Evolutionary conservation across 1,284 basidiomycete species (phyloP).

Genomic region (Cryptococcus sp.): DNA sequence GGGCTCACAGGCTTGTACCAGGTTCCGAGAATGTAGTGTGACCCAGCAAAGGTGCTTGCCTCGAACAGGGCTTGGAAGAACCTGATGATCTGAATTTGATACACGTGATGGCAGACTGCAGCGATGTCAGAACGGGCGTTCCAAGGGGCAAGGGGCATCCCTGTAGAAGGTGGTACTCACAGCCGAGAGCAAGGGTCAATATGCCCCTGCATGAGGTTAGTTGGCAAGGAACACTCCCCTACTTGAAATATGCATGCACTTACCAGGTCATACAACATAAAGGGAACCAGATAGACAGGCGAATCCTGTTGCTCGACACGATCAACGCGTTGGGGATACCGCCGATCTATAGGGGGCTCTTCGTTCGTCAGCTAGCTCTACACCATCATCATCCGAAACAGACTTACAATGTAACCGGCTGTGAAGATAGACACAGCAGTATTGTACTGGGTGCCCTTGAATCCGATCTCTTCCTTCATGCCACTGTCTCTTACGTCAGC

Average conservation of each 20-base stretch:
- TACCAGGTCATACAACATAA: slow-evolving; percentile 18
- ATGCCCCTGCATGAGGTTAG: slow-evolving; percentile 22
- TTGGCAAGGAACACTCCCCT: no score
- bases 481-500: no score
- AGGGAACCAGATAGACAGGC: slow-evolving; percentile 34
- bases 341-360: slow-evolving; percentile 12
- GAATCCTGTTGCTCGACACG: slow-evolving; percentile 29
- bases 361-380: no score
- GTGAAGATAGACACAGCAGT: slow-evolving; percentile 30
- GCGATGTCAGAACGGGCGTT: background rate
- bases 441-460: slow-evolving; percentile 24
- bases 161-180: slow-evolving; percentile 5
- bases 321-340: slow-evolving; percentile 30
- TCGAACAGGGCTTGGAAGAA: slow-evolving; percentile 33
- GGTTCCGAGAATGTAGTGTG: slow-evolving; percentile 38
- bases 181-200: slow-evolving; percentile 22
- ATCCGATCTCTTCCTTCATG: no score
- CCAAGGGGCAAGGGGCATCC: no score
- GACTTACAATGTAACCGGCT: slow-evolving; percentile 28
- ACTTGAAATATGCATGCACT: no score
- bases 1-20: slow-evolving; percentile 31
- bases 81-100: slow-evolving; percentile 30
- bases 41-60: slow-evolving; percentile 28
- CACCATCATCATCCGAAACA: no score
- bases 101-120: slow-evolving; percentile 19